Evolutionary conservation across 805 yeast genomes (phyloP), one percentile per base, ranked within the genome.

Genomic region (Lachancea dasiensis): DNA sequence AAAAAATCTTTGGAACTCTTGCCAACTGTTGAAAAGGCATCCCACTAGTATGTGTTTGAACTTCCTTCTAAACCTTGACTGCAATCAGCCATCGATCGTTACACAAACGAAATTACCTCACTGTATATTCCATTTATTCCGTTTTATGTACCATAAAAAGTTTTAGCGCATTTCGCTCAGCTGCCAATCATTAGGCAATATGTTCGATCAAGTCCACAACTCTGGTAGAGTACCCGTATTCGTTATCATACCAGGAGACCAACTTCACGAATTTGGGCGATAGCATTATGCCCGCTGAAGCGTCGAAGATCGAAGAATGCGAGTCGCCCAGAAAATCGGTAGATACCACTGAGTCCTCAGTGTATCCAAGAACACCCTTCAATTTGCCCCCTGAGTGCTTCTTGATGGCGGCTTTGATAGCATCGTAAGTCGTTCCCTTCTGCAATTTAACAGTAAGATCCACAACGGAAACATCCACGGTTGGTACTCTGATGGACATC

Each of bases 231-330:
- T 34, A 34, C 15, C 37, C 37, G 31, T 16, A 34, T 14, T 78
- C 85, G 68, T 78, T 78, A 65, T 78, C 85, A 71, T 77, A 78
- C 84, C 83, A 78, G 44, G 83, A 65, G 59, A 78, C 68, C 68
- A 78, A 72, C 68, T 78, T 78, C 61, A 77, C 81, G 70, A 78
- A 78, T 51, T 73, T 72, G 64, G 81, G 81, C 54, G 81, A 74
- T 63, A 78, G 72, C 65, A 71, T 74, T 65, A 78, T 75, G 70
- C 83, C 82, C 47, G 83, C 84, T 58, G 72, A 64, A 51, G 79
- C 77, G 62, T 78, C 84, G 59, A 75, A 77, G 72, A 77, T 75
- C 40, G 81, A 76, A 43, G 83, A 77, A 69, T 69, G 70, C 44
- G 72, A 41, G 58, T 77, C 79, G 50, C 75, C 70, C 57, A 77